These are phyloP conservation scores for Acanthochlamys bracteata DNA, from an alignment of 106 monocot species.

Conservation along the genomic window DNA sequence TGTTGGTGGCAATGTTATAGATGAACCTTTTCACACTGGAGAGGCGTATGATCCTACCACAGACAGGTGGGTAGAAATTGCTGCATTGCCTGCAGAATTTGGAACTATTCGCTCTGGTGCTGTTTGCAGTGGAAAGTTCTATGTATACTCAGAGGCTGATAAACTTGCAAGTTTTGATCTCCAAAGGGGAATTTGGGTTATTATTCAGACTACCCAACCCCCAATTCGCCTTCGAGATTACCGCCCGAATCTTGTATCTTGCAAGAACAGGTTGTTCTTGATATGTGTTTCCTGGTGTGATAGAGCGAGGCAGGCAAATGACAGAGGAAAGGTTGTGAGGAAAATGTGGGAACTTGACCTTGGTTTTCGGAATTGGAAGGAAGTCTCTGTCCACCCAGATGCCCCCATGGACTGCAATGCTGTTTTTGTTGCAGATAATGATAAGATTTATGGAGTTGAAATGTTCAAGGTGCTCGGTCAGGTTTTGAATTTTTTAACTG, in stretches of 20 bases:
- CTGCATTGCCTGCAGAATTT: constrained; percentile 47
- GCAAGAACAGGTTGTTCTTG: constrained; percentile 48
- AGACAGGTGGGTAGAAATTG: constrained; percentile 57
- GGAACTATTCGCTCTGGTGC: constrained; percentile 67
- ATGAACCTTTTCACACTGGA: constrained; percentile 68
- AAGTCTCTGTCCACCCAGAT: constrained; percentile 78
- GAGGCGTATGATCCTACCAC: constrained; percentile 63
- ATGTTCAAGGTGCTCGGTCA: constrained; percentile 88
- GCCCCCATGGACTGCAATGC: constrained; percentile 84
- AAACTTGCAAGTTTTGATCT: constrained; percentile 63
- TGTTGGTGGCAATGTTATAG: constrained; percentile 61
- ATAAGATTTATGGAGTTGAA: constrained; percentile 67
- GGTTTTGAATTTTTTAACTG: constrained; percentile 66
- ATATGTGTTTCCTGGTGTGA: constrained; percentile 73
- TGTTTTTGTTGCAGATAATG: constrained; percentile 31
- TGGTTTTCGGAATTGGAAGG: constrained; percentile 28
- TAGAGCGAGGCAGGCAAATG: constrained; percentile 16
- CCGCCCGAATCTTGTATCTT: constrained; percentile 57
- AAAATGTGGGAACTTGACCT: constrained; percentile 71
- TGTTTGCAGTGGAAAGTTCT: constrained; percentile 48
- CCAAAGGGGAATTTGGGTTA: constrained; percentile 48
- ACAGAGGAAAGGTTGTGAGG: constrained; percentile 58
- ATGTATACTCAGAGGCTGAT: constrained; percentile 46
- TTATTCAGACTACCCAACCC: constrained; percentile 32
- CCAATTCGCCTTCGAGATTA: constrained; percentile 50